A percentile compares a stretch with the other conserved stretches of the same genome.
Evolutionary conservation across 768 basidiomycete species (phyloP).

Genomic region (Xerocomus spinulosus): DNA sequence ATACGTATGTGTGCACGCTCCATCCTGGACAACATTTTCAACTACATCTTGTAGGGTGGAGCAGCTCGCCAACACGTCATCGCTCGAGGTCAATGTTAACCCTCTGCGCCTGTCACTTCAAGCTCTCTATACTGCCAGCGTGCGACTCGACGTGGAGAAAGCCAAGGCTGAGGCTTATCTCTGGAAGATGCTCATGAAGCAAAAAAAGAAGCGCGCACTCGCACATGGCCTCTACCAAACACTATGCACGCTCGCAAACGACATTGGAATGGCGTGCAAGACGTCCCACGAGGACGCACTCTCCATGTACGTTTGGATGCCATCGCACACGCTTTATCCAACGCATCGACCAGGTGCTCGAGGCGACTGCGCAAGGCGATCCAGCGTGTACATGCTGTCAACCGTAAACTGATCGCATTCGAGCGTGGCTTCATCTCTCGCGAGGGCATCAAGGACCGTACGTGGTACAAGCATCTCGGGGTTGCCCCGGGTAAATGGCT

Average conservation of each 20-base stretch:
- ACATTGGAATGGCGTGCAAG: slow-evolving; percentile 28
- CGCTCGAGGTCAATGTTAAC: slow-evolving; percentile 48
- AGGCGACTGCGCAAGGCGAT: slow-evolving; percentile 50
- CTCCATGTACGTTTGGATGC: no score
- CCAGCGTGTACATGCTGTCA: slow-evolving; percentile 55
- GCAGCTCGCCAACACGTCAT: slow-evolving; percentile 17
- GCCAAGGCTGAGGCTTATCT: slow-evolving; percentile 48
- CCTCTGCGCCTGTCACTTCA: slow-evolving; percentile 44
- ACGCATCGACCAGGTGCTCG: slow-evolving; percentile 18
- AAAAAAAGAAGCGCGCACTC: slow-evolving; percentile 25
- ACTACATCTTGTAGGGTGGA: slow-evolving; percentile 26
- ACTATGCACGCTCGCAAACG: slow-evolving; percentile 35
- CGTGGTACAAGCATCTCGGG: slow-evolving; percentile 89
- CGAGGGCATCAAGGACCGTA: slow-evolving; percentile 71
- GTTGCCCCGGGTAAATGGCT: slow-evolving; percentile 89
- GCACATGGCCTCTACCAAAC: slow-evolving; percentile 19
- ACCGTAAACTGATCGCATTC: slow-evolving; percentile 64
- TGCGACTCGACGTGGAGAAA: slow-evolving; percentile 59
- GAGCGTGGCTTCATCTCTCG: slow-evolving; percentile 83
- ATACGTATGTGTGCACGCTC: slow-evolving; percentile 40
- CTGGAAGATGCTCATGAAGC: slow-evolving; percentile 38
- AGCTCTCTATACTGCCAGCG: slow-evolving; percentile 48
- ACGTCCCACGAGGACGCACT: slow-evolving; percentile 1
- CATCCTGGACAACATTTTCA: slow-evolving; percentile 22
- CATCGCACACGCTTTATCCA: no score